phyloP scores from a whole-genome alignment of 768 basidiomycete genomes.

The Bullera alba region DNA sequence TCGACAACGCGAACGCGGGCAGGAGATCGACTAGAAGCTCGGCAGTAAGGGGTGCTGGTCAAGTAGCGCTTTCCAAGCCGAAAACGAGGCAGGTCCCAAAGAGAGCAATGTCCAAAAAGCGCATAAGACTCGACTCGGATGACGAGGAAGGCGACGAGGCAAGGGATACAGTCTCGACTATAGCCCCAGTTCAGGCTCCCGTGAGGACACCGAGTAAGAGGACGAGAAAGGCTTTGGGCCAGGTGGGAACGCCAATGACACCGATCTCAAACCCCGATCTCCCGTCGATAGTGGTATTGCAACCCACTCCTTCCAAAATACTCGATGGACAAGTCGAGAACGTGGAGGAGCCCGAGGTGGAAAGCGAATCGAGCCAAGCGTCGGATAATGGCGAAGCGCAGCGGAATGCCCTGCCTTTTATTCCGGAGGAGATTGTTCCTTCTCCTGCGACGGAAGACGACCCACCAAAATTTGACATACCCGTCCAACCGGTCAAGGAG shows the following conservation, averaged over 20 bases:
- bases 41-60: slow-evolving; percentile 22
- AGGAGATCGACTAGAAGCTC: slow-evolving; percentile 12
- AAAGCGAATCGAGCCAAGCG: background rate
- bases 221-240: slow-evolving; percentile 5
- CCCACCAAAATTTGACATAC: slow-evolving; percentile 26
- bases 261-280: slow-evolving; percentile 26
- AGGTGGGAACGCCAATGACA: slow-evolving; percentile 24
- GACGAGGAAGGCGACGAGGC: slow-evolving; percentile 20
- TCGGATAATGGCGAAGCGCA: background rate
- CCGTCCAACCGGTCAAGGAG: slow-evolving; percentile 1
- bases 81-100: slow-evolving; percentile 5
- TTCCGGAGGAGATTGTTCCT: slow-evolving; percentile 17
- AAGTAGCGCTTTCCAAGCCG: slow-evolving; percentile 28
- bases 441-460: slow-evolving; percentile 37
- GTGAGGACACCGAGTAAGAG: slow-evolving; percentile 1
- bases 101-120: slow-evolving; percentile 8
- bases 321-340: slow-evolving; percentile 4
- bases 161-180: too few relatives aligned
- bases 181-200: background rate
- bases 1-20: background rate
- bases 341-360: background rate
- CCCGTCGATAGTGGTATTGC: background rate
- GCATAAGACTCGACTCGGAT: slow-evolving; percentile 29
- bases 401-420: too few relatives aligned
- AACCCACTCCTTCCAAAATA: background rate